Conservation (phyloP, 305 asterid genomes). For the Ajuga reptans region DNA sequence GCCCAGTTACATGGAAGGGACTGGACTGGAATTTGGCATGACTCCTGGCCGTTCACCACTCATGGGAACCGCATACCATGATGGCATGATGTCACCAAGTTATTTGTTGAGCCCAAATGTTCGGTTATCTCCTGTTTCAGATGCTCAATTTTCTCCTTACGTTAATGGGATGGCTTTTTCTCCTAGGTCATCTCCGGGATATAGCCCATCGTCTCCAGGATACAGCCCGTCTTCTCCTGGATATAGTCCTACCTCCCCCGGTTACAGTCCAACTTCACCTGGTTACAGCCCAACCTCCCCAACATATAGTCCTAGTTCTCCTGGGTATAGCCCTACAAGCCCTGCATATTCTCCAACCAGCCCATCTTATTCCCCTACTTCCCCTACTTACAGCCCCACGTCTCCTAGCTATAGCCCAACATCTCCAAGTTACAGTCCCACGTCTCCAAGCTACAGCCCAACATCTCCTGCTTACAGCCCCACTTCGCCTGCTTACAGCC, state of each 20-base stretch:
- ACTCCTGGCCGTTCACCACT: constrained; percentile 85
- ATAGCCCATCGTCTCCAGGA: constrained; percentile 71
- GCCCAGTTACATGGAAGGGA: constrained; percentile 89
- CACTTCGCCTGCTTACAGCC: constrained; percentile 76
- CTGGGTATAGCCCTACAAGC: constrained; percentile 68
- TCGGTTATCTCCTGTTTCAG: constrained; percentile 59
- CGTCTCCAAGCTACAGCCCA: constrained; percentile 70
- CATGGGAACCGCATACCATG: constrained; percentile 71
- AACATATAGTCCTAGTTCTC: constrained; percentile 79
- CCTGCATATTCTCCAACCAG: constrained; percentile 78
- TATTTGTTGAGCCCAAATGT: constrained; percentile 70
- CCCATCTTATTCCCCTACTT: constrained; percentile 75
- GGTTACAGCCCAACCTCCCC: constrained; percentile 77
- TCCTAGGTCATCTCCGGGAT: constrained; percentile 74
- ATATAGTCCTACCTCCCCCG: constrained; percentile 81
- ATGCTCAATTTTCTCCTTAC: constrained; percentile 84
- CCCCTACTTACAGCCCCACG: constrained; percentile 67
- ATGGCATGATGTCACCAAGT: constrained; percentile 90
- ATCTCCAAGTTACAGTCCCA: constrained; percentile 72
- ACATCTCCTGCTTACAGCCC: constrained; percentile 81
- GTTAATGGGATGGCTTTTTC: constrained; percentile 81
- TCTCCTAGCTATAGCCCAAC: constrained; percentile 71
- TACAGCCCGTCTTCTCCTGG: constrained; percentile 82
- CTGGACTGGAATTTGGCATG: constrained; percentile 72
- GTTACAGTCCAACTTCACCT: constrained; percentile 61